Conservation (phyloP, 2,329 filamentous ascomycete genomes). For the Penicillium sp. region DNA sequence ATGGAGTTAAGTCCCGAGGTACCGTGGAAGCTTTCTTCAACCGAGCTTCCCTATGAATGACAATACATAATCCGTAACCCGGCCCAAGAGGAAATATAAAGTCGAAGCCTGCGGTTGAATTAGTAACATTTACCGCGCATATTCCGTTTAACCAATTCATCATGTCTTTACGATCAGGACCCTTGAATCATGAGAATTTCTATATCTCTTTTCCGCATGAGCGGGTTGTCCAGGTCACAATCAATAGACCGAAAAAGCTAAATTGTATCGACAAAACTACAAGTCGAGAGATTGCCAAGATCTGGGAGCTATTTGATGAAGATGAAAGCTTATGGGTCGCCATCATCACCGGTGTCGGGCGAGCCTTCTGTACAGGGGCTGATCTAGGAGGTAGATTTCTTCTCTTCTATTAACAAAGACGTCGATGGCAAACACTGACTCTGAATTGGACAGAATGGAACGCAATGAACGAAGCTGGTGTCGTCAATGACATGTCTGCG, state of each 20-base stretch:
- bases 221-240: slow-evolving; percentile 41
- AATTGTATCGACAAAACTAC: slow-evolving; percentile 44
- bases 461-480: slow-evolving; percentile 37
- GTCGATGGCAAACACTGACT: not conserved
- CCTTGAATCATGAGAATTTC: slow-evolving; percentile 17
- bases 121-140: not conserved
- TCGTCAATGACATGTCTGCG: slow-evolving; percentile 34
- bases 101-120: not conserved
- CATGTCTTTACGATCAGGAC: slow-evolving; percentile 25
- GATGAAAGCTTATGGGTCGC: slow-evolving; percentile 60
- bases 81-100: not conserved
- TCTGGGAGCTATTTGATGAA: slow-evolving; percentile 62
- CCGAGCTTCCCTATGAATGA: not conserved
- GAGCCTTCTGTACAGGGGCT: slow-evolving; percentile 66
- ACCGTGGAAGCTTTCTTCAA: not conserved
- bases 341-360: slow-evolving; percentile 60
- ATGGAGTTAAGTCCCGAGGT: slow-evolving; percentile 2
- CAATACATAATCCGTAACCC: not conserved
- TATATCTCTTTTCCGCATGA: slow-evolving; percentile 41
- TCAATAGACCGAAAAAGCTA: slow-evolving; percentile 39
- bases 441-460: slow-evolving; percentile 49
- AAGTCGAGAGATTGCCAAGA: slow-evolving; percentile 42
- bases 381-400: slow-evolving; percentile 55
- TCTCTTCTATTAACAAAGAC: too few species aligned
- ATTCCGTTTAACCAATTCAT: slow-evolving; percentile 12